phyloP scores from a whole-genome alignment of 176 grass and related monocot species.

The Triticum turgidum region DNA sequence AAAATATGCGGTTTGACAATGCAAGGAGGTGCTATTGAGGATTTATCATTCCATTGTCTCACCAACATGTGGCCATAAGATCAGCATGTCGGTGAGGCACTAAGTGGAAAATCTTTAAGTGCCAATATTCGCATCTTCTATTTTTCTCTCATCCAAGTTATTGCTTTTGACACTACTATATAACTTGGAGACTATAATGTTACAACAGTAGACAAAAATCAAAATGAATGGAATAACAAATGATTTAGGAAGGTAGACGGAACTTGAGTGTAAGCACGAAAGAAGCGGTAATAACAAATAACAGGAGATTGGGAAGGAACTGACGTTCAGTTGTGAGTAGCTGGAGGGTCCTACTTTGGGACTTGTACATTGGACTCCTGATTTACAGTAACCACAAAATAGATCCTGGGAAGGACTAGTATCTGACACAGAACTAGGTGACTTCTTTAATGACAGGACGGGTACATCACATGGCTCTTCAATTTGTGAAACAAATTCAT shows the following conservation, averaged over 20 bases:
- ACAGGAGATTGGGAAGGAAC: not conserved
- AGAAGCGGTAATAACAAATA: not conserved
- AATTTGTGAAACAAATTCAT: not conserved
- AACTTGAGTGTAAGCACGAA: not conserved
- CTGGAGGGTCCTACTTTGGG: not conserved
- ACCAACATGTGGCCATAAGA: not conserved
- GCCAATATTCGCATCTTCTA: not conserved
- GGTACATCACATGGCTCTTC: constrained; percentile 7
- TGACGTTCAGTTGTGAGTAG: constrained; percentile 30
- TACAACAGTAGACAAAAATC: not conserved
- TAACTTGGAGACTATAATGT: not conserved
- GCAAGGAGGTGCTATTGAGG: not conserved
- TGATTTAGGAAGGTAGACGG: not conserved
- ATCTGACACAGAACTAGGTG: constrained; percentile 13
- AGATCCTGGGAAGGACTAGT: not conserved
- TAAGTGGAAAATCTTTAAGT: not conserved
- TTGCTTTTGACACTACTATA: not conserved
- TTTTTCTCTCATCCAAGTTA: not conserved
- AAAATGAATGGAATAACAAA: constrained; percentile 11
- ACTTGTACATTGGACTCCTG: constrained; percentile 19
- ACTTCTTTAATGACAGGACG: constrained; percentile 13
- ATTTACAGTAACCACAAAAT: not conserved
- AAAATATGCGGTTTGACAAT: constrained; percentile 1
- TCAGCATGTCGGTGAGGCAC: not conserved
- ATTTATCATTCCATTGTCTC: not conserved